Evolutionary conservation across 2,329 filamentous ascomycete genomes (phyloP).

Genomic region (Pseudogymnoascus pannorum): DNA sequence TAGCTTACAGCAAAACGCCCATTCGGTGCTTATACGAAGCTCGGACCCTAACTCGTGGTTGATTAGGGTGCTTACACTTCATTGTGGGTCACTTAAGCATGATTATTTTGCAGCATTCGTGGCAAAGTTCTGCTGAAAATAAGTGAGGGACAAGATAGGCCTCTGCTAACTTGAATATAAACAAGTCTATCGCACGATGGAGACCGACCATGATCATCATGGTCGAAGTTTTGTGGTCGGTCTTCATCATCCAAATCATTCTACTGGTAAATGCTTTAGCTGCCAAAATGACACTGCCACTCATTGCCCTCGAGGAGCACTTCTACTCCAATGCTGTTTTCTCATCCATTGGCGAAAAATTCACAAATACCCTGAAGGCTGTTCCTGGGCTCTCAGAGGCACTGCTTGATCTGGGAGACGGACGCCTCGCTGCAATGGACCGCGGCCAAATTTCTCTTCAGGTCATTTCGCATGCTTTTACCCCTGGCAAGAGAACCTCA

Average conservation of each 20-base stretch:
- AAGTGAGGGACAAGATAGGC: background rate
- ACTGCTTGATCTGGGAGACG: conserved; percentile 13
- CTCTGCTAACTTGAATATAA: background rate
- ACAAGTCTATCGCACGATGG: background rate
- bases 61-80: background rate
- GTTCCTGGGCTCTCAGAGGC: background rate
- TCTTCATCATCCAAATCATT: background rate
- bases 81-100: background rate
- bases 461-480: conserved; percentile 25
- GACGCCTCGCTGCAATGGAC: conserved; percentile 22
- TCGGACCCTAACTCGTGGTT: background rate
- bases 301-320: conserved; percentile 37
- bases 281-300: conserved; percentile 14
- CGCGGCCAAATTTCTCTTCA: conserved; percentile 19
- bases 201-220: background rate
- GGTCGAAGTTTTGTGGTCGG: background rate
- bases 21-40: background rate
- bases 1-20: background rate
- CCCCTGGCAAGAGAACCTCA: background rate
- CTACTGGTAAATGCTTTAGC: background rate
- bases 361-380: conserved; percentile 16
- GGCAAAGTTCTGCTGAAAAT: background rate
- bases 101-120: background rate
- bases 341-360: conserved; percentile 20
- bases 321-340: conserved; percentile 12